Conservation (phyloP, 1,284 basidiomycete genomes). For the Melampsora americana region DNA sequence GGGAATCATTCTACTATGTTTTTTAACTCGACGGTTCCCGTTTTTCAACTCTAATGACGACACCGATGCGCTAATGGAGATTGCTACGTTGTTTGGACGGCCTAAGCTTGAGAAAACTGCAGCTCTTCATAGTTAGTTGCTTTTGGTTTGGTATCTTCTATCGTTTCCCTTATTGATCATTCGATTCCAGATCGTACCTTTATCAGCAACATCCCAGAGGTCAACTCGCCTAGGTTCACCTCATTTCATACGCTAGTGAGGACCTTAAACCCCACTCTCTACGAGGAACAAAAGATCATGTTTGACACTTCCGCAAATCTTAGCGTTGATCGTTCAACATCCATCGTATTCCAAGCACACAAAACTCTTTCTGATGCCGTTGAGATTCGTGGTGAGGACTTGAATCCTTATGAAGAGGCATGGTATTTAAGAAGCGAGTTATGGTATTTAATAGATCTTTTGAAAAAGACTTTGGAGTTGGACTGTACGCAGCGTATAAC, state of each 20-base stretch:
- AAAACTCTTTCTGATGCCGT: conserved; percentile 37
- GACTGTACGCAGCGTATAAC: conserved; percentile 73
- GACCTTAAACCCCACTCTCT: conserved; percentile 70
- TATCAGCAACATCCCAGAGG: conserved; percentile 74
- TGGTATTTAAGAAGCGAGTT: conserved; percentile 62
- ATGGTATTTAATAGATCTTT: conserved; percentile 68
- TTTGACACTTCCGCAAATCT: conserved; percentile 49
- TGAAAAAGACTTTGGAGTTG: conserved; percentile 68
- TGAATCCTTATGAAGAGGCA: conserved; percentile 36
- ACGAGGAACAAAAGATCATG: conserved; percentile 50
- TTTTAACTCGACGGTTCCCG: conserved; percentile 88
- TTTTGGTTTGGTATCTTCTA: neutral
- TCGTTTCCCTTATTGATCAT: too few relatives aligned
- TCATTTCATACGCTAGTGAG: conserved; percentile 71
- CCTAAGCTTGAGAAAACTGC: conserved; percentile 80
- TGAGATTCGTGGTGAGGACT: conserved; percentile 18
- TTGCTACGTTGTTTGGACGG: conserved; percentile 80
- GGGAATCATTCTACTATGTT: conserved; percentile 86
- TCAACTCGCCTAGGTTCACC: conserved; percentile 63
- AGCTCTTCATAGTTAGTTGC: conserved; percentile 75
- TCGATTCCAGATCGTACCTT: conserved; percentile 71
- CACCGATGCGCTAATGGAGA: conserved; percentile 90
- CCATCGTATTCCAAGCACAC: conserved; percentile 44
- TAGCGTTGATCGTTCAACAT: conserved; percentile 49
- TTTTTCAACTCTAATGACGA: conserved; percentile 93